Conservation (phyloP, 2,329 filamentous ascomycete species). For the Diaporthe longicolla region DNA sequence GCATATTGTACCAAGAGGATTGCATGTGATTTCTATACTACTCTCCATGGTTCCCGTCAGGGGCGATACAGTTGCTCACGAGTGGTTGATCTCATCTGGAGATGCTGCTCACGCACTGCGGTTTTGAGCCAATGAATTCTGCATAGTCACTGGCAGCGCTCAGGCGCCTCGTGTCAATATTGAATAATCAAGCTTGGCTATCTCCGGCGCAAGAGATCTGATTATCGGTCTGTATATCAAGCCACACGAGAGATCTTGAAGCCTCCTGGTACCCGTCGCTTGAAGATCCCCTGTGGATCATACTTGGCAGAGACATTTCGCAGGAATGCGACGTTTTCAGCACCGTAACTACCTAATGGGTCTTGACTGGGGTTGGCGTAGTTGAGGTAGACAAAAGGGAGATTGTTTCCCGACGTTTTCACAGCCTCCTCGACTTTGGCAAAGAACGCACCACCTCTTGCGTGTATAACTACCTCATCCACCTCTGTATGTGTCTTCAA, state of each 20-base stretch:
- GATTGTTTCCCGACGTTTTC: conserved; percentile 43
- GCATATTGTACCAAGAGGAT: too few species aligned
- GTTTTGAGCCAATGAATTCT: too few species aligned
- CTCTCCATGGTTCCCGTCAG: too few species aligned
- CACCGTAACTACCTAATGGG: conserved; percentile 53
- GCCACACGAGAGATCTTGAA: conserved; percentile 51
- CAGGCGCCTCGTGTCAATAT: too few species aligned
- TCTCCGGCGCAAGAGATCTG: not conserved
- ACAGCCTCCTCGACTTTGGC: conserved; percentile 49
- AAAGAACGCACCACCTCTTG: conserved; percentile 42
- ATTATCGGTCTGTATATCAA: not conserved
- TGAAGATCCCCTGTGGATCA: conserved; percentile 55
- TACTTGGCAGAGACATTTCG: conserved; percentile 52
- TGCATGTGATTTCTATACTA: too few species aligned
- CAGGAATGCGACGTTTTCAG: conserved; percentile 50
- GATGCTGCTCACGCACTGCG: too few species aligned
- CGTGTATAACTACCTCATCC: conserved; percentile 7
- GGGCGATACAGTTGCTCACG: too few species aligned
- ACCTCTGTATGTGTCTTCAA: not conserved
- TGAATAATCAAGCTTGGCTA: too few species aligned
- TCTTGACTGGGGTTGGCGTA: conserved; percentile 53
- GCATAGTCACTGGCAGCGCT: too few species aligned
- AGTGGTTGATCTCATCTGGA: too few species aligned
- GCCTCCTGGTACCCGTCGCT: conserved; percentile 54
- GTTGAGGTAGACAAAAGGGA: conserved; percentile 53